Percentiles rank a stretch among this genome's conserved stretches.
Conservation (phyloP, 768 basidiomycete genomes). For the Kwoniella sp. region DNA sequence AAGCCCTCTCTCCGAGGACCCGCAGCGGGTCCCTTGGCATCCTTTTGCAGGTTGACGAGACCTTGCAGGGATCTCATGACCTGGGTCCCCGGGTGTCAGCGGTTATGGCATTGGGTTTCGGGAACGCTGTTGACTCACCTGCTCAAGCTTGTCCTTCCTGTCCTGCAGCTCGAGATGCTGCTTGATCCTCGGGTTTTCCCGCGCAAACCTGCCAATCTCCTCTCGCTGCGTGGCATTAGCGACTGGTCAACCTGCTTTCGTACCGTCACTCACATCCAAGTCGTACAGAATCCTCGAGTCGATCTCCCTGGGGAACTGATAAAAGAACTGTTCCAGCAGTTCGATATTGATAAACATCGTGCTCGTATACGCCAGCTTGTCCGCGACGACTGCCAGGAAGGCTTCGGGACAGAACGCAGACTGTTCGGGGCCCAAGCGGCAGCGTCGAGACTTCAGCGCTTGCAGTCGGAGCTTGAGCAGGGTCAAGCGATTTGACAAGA, state of each 20-base stretch:
- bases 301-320: conserved; percentile 98
- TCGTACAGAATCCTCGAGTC: conserved; percentile 89
- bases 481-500: conserved; percentile 73
- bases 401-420: conserved; percentile 92
- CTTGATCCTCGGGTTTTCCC: conserved; percentile 86
- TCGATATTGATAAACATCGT: conserved; percentile 99
- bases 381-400: conserved; percentile 92
- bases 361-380: conserved; percentile 91
- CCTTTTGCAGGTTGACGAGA: conserved; percentile 78
- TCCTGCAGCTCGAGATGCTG: conserved; percentile 90
- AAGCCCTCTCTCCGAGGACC: conserved; percentile 29
- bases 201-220: conserved; percentile 85
- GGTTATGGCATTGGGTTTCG: background rate
- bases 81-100: conserved; percentile 49
- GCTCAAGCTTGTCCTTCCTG: conserved; percentile 94
- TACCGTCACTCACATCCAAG: conserved; percentile 63
- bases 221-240: conserved; percentile 54
- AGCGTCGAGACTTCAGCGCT: conserved; percentile 83
- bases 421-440: conserved; percentile 78
- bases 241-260: no score
- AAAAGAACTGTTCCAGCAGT: conserved; percentile 95
- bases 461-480: conserved; percentile 80
- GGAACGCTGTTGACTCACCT: conserved; percentile 55
- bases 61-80: conserved; percentile 95
- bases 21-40: conserved; percentile 55